These are phyloP conservation scores for Leccinum insolens DNA, from an alignment of 1,284 basidiomycete species.

Conservation along the genomic window DNA sequence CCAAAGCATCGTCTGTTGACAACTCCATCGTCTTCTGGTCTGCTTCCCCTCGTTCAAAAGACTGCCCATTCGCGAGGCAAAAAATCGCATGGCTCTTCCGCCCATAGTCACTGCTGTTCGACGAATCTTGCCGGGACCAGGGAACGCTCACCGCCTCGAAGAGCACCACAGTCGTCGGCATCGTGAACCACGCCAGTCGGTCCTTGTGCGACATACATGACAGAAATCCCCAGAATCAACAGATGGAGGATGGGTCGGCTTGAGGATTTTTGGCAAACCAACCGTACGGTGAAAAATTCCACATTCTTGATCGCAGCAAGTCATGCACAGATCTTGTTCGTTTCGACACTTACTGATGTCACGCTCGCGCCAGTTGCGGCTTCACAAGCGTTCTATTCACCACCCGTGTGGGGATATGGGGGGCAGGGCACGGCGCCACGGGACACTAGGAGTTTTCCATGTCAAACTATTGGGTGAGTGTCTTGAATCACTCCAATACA, in stretches of 20 bases:
- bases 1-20: neutral
- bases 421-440: conserved; percentile 7
- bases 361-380: conserved; percentile 16
- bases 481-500: conserved; percentile 33
- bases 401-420: conserved; percentile 5
- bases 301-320: conserved; percentile 27
- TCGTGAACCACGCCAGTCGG: conserved; percentile 1
- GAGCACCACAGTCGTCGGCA: neutral
- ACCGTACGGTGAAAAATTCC: conserved; percentile 31
- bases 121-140: conserved; percentile 2
- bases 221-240: conserved; percentile 12
- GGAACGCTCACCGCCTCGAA: conserved; percentile 16
- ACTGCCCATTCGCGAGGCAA: neutral
- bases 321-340: conserved; percentile 24
- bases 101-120: neutral
- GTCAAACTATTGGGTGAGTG: conserved; percentile 32
- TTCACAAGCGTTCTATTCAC: conserved; percentile 16
- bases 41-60: neutral
- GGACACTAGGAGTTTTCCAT: conserved; percentile 2
- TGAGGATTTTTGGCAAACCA: conserved; percentile 16
- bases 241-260: conserved; percentile 8
- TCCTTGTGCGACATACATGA: neutral
- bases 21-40: neutral
- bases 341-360: conserved; percentile 29
- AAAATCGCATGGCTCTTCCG: conserved; percentile 12